Percentiles rank a stretch among this genome's conserved stretches.
Conservation (phyloP, 495 filamentous ascomycete genomes). For the Neurospora sp. region DNA sequence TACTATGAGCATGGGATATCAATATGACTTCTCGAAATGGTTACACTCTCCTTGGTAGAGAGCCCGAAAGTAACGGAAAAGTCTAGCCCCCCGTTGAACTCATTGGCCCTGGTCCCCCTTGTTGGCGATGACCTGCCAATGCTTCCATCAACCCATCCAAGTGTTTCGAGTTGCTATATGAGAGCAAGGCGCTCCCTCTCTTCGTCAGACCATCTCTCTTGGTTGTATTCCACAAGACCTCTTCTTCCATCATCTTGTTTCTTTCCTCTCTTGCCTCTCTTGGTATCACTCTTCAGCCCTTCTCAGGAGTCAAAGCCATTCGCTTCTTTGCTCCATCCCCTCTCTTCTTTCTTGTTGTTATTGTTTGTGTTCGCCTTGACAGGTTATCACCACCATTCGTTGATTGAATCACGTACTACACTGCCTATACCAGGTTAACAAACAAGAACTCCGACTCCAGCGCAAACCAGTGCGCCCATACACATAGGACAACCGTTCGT, state of each 20-base stretch:
- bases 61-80: background rate
- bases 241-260: background rate
- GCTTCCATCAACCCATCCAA: background rate
- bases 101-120: background rate
- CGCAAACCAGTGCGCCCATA: background rate
- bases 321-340: slow-evolving; percentile 41
- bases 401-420: slow-evolving; percentile 2
- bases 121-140: background rate
- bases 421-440: background rate
- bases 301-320: slow-evolving; percentile 41
- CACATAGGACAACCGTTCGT: slow-evolving; percentile 3
- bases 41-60: background rate
- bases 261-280: background rate
- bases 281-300: background rate
- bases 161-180: slow-evolving; percentile 7
- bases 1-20: background rate
- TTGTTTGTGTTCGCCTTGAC: slow-evolving; percentile 6
- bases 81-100: background rate
- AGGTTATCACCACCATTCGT: slow-evolving; percentile 13
- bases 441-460: background rate
- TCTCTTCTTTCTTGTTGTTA: slow-evolving; percentile 20
- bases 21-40: background rate
- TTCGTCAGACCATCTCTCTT: background rate
- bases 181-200: slow-evolving; percentile 2
- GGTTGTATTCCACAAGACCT: background rate